Conservation (phyloP, 176 grass and related monocot genomes). For the Hyparrhenia diplandra region DNA sequence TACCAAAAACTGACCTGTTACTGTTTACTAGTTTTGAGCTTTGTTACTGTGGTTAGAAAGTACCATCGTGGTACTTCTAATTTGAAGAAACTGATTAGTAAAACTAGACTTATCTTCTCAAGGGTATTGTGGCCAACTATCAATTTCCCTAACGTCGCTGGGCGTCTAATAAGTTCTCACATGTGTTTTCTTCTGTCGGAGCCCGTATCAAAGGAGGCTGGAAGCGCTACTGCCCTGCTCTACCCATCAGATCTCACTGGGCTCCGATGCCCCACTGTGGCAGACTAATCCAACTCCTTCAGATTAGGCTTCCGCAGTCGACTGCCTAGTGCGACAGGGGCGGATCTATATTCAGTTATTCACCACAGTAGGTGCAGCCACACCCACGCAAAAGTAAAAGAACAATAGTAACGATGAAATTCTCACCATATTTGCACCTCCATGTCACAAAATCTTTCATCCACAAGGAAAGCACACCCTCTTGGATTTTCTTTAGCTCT, state of each 20-base stretch:
- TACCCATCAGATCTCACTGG: background rate
- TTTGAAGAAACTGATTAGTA: background rate
- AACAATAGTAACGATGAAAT: background rate
- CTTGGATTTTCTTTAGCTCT: background rate
- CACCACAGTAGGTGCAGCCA: too few species aligned
- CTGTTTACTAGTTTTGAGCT: background rate
- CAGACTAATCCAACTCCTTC: background rate
- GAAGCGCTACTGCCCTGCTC: background rate
- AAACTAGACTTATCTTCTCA: background rate
- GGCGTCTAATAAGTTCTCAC: background rate
- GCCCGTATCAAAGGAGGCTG: background rate
- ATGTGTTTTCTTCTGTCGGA: background rate
- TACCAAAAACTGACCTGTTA: background rate
- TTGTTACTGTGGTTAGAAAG: background rate
- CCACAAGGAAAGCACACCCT: background rate
- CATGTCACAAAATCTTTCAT: background rate
- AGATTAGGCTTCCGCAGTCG: background rate
- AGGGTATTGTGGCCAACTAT: too few species aligned
- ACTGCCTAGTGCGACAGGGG: background rate
- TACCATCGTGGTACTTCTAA: background rate
- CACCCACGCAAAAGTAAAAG: background rate
- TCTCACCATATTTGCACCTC: background rate
- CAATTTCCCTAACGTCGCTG: background rate
- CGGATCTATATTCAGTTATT: background rate
- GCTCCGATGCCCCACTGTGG: background rate